phyloP scores from a whole-genome alignment of 1,284 basidiomycete species.

The Ustilago curta region DNA sequence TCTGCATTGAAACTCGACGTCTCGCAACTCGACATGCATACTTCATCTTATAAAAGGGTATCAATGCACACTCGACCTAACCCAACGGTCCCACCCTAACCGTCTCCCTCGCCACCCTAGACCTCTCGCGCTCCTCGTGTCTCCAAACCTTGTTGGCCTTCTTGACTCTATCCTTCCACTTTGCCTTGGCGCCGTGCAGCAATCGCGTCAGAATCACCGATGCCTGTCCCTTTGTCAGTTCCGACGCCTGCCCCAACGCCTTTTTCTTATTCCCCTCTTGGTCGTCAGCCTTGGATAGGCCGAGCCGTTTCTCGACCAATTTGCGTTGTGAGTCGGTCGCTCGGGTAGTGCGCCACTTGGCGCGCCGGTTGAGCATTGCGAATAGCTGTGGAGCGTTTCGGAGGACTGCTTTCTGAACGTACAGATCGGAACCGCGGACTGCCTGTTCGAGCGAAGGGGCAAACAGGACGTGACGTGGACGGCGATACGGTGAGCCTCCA shows the following conservation, averaged over 20 bases:
- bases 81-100: constrained; percentile 53
- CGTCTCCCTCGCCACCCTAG: constrained; percentile 32
- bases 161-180: constrained; percentile 51
- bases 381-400: constrained; percentile 65
- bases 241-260: background rate
- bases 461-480: constrained; percentile 36
- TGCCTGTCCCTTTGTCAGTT: constrained; percentile 60
- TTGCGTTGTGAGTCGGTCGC: constrained; percentile 78
- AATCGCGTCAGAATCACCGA: constrained; percentile 50
- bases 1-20: too few species aligned
- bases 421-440: constrained; percentile 79
- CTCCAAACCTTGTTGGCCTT: constrained; percentile 36
- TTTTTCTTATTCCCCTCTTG: constrained; percentile 40
- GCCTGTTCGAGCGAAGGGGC: constrained; percentile 71
- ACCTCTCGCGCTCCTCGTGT: constrained; percentile 38
- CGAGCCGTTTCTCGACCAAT: constrained; percentile 76
- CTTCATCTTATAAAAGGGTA: background rate
- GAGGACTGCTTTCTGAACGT: constrained; percentile 74
- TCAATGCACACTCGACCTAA: constrained; percentile 1
- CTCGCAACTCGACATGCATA: too few species aligned
- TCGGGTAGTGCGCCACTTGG: constrained; percentile 79
- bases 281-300: constrained; percentile 17
- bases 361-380: constrained; percentile 65
- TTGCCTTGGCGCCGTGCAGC: constrained; percentile 47
- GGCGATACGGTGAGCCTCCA: constrained; percentile 45